Evolutionary conservation across 371 early-diverging fungal species (phyloP).

Genomic region (Mucor racemosus): DNA sequence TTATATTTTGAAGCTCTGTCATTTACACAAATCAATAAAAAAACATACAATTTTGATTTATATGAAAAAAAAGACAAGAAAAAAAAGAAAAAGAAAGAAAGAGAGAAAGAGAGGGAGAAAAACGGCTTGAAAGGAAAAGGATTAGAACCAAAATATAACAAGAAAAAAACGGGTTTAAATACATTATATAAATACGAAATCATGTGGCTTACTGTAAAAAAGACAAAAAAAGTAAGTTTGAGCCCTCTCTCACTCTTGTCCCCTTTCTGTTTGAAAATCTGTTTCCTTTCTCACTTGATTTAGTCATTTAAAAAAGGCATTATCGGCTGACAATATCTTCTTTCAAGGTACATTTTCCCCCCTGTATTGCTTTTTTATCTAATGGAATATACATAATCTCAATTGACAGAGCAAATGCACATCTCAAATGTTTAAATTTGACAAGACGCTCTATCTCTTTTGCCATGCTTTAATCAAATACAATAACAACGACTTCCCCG

Average conservation of each 20-base stretch:
- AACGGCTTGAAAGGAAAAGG: slow-evolving; percentile 5
- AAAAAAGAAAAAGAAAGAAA: background rate
- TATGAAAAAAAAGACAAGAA: slow-evolving; percentile 1
- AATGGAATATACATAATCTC: too few relatives aligned
- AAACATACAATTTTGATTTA: background rate
- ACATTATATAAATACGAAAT: slow-evolving; percentile 12
- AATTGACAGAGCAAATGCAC: too few relatives aligned
- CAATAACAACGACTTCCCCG: slow-evolving; percentile 6
- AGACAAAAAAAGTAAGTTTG: slow-evolving; percentile 9
- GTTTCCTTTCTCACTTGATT: slow-evolving; percentile 8
- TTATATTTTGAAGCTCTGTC: slow-evolving; percentile 25
- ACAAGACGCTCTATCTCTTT: background rate
- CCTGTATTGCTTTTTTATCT: background rate
- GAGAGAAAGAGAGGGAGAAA: slow-evolving; percentile 11
- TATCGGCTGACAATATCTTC: slow-evolving; percentile 21
- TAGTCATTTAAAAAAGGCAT: slow-evolving; percentile 3
- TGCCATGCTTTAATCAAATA: background rate
- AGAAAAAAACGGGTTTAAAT: slow-evolving; percentile 20
- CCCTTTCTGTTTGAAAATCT: slow-evolving; percentile 28
- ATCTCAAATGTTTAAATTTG: background rate
- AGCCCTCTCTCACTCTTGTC: slow-evolving; percentile 4
- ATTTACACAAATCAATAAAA: slow-evolving; percentile 13
- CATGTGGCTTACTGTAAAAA: slow-evolving; percentile 10
- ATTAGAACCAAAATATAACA: slow-evolving; percentile 5
- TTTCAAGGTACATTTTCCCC: background rate